These are phyloP conservation scores for Boletus rubroflammeus DNA, from an alignment of 768 basidiomycete species.

Conservation along the genomic window DNA sequence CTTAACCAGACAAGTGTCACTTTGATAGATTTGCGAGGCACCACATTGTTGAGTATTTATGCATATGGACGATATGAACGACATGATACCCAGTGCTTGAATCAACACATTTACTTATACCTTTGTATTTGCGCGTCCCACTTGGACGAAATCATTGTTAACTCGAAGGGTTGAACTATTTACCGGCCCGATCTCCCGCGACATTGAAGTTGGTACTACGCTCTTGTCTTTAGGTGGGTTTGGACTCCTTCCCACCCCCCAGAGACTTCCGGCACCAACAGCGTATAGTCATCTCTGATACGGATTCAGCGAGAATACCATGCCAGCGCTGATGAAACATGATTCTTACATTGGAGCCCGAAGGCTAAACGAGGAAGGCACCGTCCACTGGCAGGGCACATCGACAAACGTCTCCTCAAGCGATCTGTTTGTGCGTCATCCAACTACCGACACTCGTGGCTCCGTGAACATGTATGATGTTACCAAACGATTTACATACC, in stretches of 20 bases:
- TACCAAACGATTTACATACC: too few relatives aligned
- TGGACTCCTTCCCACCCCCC: not conserved
- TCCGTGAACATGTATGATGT: too few relatives aligned
- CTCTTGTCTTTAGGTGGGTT: not conserved
- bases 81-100: not conserved
- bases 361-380: not conserved
- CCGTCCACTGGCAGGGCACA: too few relatives aligned
- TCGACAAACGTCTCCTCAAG: not conserved
- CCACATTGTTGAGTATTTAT: too few relatives aligned
- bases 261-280: not conserved
- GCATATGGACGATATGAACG: not conserved
- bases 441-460: too few relatives aligned
- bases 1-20: constrained; percentile 3
- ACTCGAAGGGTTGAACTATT: too few relatives aligned
- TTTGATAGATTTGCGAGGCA: constrained; percentile 5
- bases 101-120: not conserved
- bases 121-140: not conserved
- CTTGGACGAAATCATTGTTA: too few relatives aligned
- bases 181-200: not conserved
- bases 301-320: not conserved
- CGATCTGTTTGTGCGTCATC: not conserved
- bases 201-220: not conserved
- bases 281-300: not conserved
- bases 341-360: not conserved
- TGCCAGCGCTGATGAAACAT: not conserved